Evolutionary conservation across 1,284 basidiomycete genomes (phyloP).

Genomic region (Tylopilus sp.): DNA sequence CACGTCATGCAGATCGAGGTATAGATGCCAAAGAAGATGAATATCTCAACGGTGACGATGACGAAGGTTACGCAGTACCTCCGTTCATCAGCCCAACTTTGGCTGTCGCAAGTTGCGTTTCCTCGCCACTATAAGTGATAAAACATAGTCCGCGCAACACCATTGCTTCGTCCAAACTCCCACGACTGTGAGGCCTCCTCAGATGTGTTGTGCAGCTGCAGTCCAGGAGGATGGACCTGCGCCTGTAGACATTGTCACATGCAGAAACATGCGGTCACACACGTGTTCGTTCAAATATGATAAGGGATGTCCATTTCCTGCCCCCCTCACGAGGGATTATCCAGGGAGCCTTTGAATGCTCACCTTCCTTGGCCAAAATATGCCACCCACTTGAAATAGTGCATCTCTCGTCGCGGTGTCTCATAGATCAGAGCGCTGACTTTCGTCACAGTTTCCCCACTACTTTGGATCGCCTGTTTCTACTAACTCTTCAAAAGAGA

Average conservation of each 20-base stretch:
- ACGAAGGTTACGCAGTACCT: slow-evolving; percentile 50
- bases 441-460: slow-evolving; percentile 16
- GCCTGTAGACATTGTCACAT: background rate
- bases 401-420: slow-evolving; percentile 1
- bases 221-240: slow-evolving; percentile 32
- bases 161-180: slow-evolving; percentile 48
- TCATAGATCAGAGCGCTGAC: background rate
- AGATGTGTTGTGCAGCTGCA: slow-evolving; percentile 42
- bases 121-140: slow-evolving; percentile 50
- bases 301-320: background rate
- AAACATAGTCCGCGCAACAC: slow-evolving; percentile 70
- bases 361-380: slow-evolving; percentile 28
- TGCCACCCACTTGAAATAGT: slow-evolving; percentile 32
- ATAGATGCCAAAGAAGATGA: slow-evolving; percentile 85
- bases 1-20: slow-evolving; percentile 58
- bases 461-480: slow-evolving; percentile 11
- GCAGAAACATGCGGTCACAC: slow-evolving; percentile 6
- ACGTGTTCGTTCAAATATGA: slow-evolving; percentile 33
- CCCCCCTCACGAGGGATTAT: slow-evolving; percentile 13
- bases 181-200: slow-evolving; percentile 50
- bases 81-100: slow-evolving; percentile 49
- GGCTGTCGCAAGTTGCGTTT: slow-evolving; percentile 47
- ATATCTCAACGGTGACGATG: slow-evolving; percentile 90
- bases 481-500: slow-evolving; percentile 21
- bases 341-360: slow-evolving; percentile 20